Base-by-base conservation (phyloP, 2,329 filamentous ascomycete genomes). In the Immersiporthe knoxdaviesiana region DNA sequence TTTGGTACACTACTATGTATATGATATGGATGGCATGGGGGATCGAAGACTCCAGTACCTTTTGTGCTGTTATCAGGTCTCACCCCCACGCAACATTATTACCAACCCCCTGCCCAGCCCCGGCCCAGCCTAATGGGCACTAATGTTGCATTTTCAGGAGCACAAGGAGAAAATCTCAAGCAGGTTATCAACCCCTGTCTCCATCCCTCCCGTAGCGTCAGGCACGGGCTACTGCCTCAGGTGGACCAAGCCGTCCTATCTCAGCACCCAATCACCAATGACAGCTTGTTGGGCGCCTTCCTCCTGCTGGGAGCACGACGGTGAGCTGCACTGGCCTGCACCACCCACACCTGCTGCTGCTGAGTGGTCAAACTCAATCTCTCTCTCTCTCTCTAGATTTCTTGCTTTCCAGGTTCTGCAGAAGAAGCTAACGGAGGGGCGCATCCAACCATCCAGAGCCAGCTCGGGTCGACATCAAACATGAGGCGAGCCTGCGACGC, bases 151-250 rank as follows among this genome's bases (percentile, higher is more conserved):
- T 24, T 59, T 35, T 24, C 30, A 37, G 56, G 56, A 59, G 30
- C 56, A 21, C 30, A 11, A 37, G 18, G 44, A 47, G 44, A n/a
- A 35, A 32, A 32, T 27, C 54, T 58, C 30, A 32, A 58, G 54
- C 54, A 58, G 27, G 14, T 58, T 35, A 30, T n/a, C 4, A n/a
- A 37, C 16, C 56, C 56, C 32, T 59, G 56, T 59, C 56, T 37
- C 30, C 21, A 35, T n/a, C 11, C 18, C 6, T 37, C 21, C n/a
- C 41, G 16, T 35, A 50, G 41, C 41, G 16, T 30, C 16, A 47
- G 24, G 62, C 62, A 41, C 59, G 59, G 30, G 41, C 62, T 44
- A 63, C 62, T 35, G 62, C 62, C 30, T 63, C 62, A 63, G 62
- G 62, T 52, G 62, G 62, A 24, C 18, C 62, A 63, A 37, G 54